Evolutionary conservation across 495 filamentous ascomycete species (phyloP).

Genomic region (Paragyromitra xinjiangensis): DNA sequence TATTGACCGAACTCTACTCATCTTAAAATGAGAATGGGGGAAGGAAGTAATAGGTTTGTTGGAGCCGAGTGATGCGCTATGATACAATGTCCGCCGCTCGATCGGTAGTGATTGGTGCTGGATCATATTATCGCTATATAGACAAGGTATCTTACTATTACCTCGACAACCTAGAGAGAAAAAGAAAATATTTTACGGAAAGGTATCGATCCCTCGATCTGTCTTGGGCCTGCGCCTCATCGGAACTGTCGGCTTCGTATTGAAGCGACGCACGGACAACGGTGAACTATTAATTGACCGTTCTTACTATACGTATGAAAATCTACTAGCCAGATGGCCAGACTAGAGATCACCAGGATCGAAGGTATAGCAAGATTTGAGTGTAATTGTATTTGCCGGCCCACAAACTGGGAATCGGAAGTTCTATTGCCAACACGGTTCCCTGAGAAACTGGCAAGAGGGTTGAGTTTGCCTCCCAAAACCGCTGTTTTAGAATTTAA

Average conservation of each 20-base stretch:
- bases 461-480: too few relatives aligned
- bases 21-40: background rate
- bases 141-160: background rate
- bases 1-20: background rate
- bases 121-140: background rate
- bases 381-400: too few relatives aligned
- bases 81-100: background rate
- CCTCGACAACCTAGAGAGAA: slow-evolving; percentile 1
- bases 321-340: background rate
- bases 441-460: too few relatives aligned
- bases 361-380: background rate
- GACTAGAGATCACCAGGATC: background rate
- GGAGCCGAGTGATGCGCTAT: slow-evolving; percentile 10
- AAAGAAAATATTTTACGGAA: slow-evolving; percentile 26
- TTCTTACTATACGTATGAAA: background rate
- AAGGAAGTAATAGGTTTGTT: background rate
- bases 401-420: too few relatives aligned
- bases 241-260: slow-evolving; percentile 38
- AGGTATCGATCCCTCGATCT: slow-evolving; percentile 18
- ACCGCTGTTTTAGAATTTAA: too few relatives aligned
- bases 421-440: too few relatives aligned
- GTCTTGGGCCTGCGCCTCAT: slow-evolving; percentile 32
- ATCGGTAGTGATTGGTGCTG: background rate
- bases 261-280: slow-evolving; percentile 20
- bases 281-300: background rate